Evolutionary conservation across 495 filamentous ascomycete genomes (phyloP), one percentile per base, ranked within the genome.

Genomic region (Penicillium psychrofluorescens): DNA sequence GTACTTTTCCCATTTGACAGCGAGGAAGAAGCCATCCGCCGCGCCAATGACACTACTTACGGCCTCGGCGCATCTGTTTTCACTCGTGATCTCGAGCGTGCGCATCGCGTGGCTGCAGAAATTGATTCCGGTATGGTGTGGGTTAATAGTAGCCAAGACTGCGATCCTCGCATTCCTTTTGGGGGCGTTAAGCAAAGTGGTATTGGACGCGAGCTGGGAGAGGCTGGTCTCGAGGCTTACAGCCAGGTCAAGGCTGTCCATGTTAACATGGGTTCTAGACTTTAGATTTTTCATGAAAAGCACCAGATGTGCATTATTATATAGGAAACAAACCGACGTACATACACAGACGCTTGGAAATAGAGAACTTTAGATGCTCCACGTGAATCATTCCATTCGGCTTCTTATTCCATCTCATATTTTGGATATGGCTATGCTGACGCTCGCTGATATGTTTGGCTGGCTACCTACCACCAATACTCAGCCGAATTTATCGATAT

Each of bases 41-140:
- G 86, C 49, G 90, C 90, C 33, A 97, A 96, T 59, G 82, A 89
- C 63, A 90, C 85, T 5, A 90, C 82, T 0, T 97, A 95, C 56
- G 91, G 91, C 8, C 77, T 97, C 2, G 90, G 88, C 15, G 81
- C 81, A 22, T 87, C 90, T 0, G 55, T 97, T 0, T 96, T 95
- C 60, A 95, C 87, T 9, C 71, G 79, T 58, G 80, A 95, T 54
- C 76, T 96, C 48, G 78, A 78, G 53, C 79, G 79, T 50, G 88
- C 84, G 14, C 91, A 96, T 72, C 77, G 86, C 13, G 80, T 95
- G 1, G 91, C 91, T 8, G 71, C 80, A 41, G 80, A 82, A 38
- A 88, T 97, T 46, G 88, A 96, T 62, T 80, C 89, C 2, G 91
- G 91, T 36, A 95, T 95, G 90, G 90, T 96, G 31, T 97, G 91